Conservation (phyloP, 2,329 filamentous ascomycete genomes). For the Trichoderma atrobrunneum region DNA sequence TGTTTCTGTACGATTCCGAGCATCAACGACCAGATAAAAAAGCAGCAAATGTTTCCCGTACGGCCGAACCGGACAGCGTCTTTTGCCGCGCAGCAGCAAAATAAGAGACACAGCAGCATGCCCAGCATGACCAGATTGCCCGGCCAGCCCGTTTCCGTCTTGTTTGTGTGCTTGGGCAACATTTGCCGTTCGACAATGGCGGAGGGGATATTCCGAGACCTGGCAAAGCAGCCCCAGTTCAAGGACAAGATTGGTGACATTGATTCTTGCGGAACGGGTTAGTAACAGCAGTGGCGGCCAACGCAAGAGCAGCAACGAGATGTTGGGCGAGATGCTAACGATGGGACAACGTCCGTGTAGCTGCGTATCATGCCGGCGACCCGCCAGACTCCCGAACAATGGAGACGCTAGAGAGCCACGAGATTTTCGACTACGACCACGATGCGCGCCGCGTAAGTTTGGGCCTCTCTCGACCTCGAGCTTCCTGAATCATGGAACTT, state of each 20-base stretch:
- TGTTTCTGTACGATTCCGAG: neutral
- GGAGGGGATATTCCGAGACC: constrained; percentile 82
- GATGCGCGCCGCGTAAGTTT: constrained; percentile 66
- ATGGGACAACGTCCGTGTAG: constrained; percentile 36
- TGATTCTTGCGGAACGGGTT: constrained; percentile 84
- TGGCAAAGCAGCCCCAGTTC: constrained; percentile 61
- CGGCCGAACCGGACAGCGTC: constrained; percentile 9
- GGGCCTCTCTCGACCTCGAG: neutral
- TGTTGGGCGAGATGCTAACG: neutral
- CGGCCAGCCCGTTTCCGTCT: constrained; percentile 59
- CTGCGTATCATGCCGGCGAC: constrained; percentile 77
- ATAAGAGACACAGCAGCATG: constrained; percentile 29
- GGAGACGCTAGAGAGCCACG: constrained; percentile 69
- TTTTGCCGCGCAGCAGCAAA: neutral
- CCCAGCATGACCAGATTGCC: constrained; percentile 20
- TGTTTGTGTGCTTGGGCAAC: constrained; percentile 96
- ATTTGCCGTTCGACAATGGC: constrained; percentile 96
- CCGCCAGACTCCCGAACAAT: constrained; percentile 81
- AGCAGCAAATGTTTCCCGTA: constrained; percentile 10
- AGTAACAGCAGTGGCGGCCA: constrained; percentile 15
- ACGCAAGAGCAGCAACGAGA: neutral
- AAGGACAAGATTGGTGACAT: constrained; percentile 61
- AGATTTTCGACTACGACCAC: constrained; percentile 75
- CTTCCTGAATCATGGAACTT: no score
- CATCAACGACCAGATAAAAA: neutral